phyloP scores from a whole-genome alignment of 108 stramenopile species.

The Licmophora abbreviata region DNA sequence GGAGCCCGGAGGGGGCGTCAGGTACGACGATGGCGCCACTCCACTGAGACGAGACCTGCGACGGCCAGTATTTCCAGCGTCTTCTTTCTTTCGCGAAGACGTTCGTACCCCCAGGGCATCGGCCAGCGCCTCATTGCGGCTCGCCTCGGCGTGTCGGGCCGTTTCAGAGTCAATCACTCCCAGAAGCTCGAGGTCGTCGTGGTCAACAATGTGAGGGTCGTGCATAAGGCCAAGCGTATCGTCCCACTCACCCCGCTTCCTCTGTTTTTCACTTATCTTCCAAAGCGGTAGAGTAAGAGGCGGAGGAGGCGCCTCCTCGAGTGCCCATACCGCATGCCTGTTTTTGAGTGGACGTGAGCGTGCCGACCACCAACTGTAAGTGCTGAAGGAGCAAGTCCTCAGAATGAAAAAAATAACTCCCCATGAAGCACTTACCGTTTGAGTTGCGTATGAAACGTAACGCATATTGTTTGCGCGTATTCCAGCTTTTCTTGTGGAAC shows the following conservation, averaged over 20 bases:
- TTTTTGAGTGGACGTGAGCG: too few relatives aligned
- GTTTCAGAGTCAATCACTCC: background rate
- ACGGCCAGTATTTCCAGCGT: background rate
- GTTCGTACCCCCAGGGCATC: constrained; percentile 44
- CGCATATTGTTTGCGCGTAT: constrained; percentile 18
- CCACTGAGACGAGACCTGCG: background rate
- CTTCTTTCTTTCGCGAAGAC: background rate
- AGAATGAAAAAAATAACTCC: background rate
- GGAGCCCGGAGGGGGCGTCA: background rate
- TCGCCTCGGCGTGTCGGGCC: background rate
- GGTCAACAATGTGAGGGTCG: background rate
- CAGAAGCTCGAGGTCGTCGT: background rate
- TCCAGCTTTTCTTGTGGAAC: constrained; percentile 3
- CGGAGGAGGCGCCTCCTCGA: constrained; percentile 28
- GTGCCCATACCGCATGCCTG: constrained; percentile 46
- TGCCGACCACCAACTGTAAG: too few relatives aligned
- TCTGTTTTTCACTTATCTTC: constrained; percentile 26
- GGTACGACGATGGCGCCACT: background rate
- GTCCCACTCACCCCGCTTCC: constrained; percentile 6
- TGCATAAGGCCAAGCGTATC: background rate
- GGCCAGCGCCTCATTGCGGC: constrained; percentile 32
- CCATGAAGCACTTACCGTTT: constrained; percentile 4
- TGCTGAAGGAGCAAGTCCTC: background rate
- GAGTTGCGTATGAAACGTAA: constrained; percentile 35
- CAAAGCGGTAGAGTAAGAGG: constrained; percentile 18